Conservation (phyloP, 768 basidiomycete genomes). For the Kwoniella europaea region DNA sequence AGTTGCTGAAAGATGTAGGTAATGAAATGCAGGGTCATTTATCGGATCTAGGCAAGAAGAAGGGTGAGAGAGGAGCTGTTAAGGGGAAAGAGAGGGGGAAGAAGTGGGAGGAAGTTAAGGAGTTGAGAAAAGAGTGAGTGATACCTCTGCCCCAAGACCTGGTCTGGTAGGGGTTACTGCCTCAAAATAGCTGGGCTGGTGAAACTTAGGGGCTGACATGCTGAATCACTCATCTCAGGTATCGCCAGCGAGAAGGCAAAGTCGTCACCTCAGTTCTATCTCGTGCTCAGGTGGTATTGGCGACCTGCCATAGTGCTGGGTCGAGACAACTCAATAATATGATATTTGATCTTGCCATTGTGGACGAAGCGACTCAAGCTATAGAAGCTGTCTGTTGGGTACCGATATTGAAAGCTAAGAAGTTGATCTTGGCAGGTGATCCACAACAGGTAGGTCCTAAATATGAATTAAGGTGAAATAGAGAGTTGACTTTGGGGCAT, state of each 20-base stretch:
- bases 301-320: slow-evolving; percentile 94
- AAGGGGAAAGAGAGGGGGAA: slow-evolving; percentile 67
- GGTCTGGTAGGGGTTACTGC: too few relatives aligned
- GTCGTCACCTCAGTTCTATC: slow-evolving; percentile 80
- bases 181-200: too few relatives aligned
- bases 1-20: slow-evolving; percentile 85
- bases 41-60: slow-evolving; percentile 70
- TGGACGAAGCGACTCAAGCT: slow-evolving; percentile 98
- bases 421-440: slow-evolving; percentile 88
- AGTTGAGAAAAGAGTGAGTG: slow-evolving; percentile 83
- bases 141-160: too few relatives aligned
- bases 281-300: slow-evolving; percentile 82
- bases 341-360: slow-evolving; percentile 88
- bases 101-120: slow-evolving; percentile 57
- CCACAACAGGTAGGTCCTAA: slow-evolving; percentile 67
- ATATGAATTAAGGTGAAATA: not conserved
- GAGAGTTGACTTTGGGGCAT: not conserved
- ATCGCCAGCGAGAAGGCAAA: slow-evolving; percentile 83
- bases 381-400: slow-evolving; percentile 97
- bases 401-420: slow-evolving; percentile 88
- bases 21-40: slow-evolving; percentile 77
- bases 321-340: slow-evolving; percentile 76
- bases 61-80: slow-evolving; percentile 61
- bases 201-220: too few relatives aligned
- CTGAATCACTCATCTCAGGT: too few relatives aligned